Evolutionary conservation across 495 filamentous ascomycete species (phyloP), one percentile per base, ranked within the genome.

Genomic region (Annulohypoxylon nitens): DNA sequence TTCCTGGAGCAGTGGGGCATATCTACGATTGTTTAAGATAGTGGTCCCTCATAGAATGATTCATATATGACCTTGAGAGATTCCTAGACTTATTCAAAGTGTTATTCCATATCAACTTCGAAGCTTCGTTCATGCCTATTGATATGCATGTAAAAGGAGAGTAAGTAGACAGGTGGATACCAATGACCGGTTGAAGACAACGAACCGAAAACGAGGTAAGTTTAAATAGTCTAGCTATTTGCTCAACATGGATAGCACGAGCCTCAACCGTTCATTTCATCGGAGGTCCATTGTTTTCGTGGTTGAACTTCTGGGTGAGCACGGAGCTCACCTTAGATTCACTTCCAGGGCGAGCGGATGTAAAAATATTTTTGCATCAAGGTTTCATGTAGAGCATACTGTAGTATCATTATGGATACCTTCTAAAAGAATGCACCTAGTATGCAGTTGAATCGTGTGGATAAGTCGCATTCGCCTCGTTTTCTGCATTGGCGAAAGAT

Each of bases 1-100:
- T 59, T 59, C 7, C 34, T 59, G 12, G 55, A 36, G 23, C 33
- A 12, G 23, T 57, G 12, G 26, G 34, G 25, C 51, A 34, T 55
- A 20, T 59, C 33, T 39, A 39, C 36, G 55, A 59, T 39, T 59
- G 10, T 18, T 23, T n/a, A 36, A 57, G 26, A 57, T 57, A 47
- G 34, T 10, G 25, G 39, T 25, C 9, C 16, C 20, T 34, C 33
- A 34, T 34, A 25, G 2, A 30, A 41, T 4, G 4, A 10, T 41
- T 14, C n/a, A 4, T 59, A 23, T 41, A 23, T 18, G 55, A 33
- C 12, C 18, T 41, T 33, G 34, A 59, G 20, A 9, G 0, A 37
- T 41, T 20, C 36, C 11, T 41, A 11, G 33, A 23, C 20, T 37
- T 6, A 59, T 12, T 10, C 4, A 34, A 37, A 3, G 26, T 55